Evolutionary conservation across 768 basidiomycete genomes (phyloP), one percentile per base, ranked within the genome.

Genomic region (Gloeopeniophorella convolvens): DNA sequence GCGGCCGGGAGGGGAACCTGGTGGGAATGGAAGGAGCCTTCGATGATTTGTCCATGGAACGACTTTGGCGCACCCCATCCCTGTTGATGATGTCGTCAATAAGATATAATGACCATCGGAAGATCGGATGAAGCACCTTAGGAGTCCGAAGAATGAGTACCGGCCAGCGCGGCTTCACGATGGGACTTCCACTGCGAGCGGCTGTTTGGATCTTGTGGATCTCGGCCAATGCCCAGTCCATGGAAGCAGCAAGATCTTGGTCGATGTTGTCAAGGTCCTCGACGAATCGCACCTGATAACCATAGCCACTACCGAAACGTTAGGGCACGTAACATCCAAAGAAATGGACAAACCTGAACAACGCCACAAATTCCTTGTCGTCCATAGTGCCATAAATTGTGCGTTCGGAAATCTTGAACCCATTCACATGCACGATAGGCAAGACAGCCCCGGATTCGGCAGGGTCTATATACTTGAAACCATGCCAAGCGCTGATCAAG

Each of bases 301-400:
- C 89, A 62, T 90, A 89, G 3, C 85, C 85, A 46, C 82, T 83
- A 24, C 32, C 8, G 18, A 13, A 26, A 24, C 15, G 46, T 7
- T 24, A 46, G 16, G 10, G 20, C 15, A 36, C 49, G 23, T 23
- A 20, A 32, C 13, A 3, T 10, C 18, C 4, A 31, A 26, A n/a
- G 5, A 4, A 24, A 21, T 23, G 15, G 12, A 44, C 74, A 21
- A 48, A 83, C 86, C 79, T 81, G 75, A 89, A 92, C 21, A 91
- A 70, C 0, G 82, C 70, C 15, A 70, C 75, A 23, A 93, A 68
- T 63, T 94, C 92, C 60, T 85, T 82, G 63, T 95, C 75, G 60
- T 94, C 91, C 89, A 94, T 92, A 18, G 83, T 83, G 33, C 91
- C 92, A 51, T 82, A 85, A 51, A 96, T 85, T 13, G 92, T 94